Evolutionary conservation across 2,329 filamentous ascomycete species (phyloP), one percentile per base, ranked within the genome.

Genomic region (Didymella sp.): DNA sequence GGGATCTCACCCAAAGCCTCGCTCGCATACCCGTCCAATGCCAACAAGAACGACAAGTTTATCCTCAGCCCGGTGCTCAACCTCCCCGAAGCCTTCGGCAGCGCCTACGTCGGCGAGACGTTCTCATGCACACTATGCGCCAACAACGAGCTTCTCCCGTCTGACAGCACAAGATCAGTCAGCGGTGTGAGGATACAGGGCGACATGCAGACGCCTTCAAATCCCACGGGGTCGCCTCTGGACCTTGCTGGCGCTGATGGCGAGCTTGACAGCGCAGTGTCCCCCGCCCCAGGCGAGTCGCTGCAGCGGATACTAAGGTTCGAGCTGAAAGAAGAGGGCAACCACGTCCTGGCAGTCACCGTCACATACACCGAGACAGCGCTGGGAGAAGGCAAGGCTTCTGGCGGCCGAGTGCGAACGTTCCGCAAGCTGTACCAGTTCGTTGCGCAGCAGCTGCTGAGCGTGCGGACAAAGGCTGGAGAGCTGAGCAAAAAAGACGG

Each of bases 391-490:
- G 75, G 70, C 27, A 79, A 61, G 60, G 81, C 82, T 21, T 82
- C 81, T 2, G 81, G 81, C 53, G 84, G 83, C 4, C 85, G 91
- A 46, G 89, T 90, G 33, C 83, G 95, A 58, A 96, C 92, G 9
- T 98, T 98, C 73, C 83, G 94, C 64, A 98, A 98, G 79, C 80
- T 99, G 58, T 99, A 98, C 76, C 95, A 98, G 76, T 99, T 99
- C 73, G 88, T 96, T 52, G 95, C 93, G 72, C 94, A 96, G 79
- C 87, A 91, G 35, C 90, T 92, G 58, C 81, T 99, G 64, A 91
- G 93, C 61, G 94, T 99, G 57, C 84, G 94, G 61, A 97, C 94
- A 0, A 99, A 98, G 75, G 86, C 92, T 3, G 90, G 90, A 3
- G 83, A 87, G 48, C 72, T 91, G 53, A 71, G 82, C 38, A 67